Percentiles rank a stretch among this genome's conserved stretches.
Conservation (phyloP, 1,284 basidiomycete genomes). For the Phaffia rhodozyma region DNA sequence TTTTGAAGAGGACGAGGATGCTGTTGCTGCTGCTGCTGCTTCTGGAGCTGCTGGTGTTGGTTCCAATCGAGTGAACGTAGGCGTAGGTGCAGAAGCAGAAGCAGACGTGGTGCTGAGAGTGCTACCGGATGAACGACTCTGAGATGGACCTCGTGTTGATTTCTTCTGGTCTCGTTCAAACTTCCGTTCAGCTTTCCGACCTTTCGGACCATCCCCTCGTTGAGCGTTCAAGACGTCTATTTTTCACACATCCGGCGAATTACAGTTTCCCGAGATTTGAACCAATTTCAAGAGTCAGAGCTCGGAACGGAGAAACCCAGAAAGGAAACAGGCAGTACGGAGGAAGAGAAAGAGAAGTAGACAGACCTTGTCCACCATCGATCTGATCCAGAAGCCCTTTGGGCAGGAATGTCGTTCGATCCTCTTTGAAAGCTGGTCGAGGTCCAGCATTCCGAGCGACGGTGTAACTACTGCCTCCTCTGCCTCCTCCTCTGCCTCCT, state of each 20-base stretch:
- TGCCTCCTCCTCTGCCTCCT: constrained; percentile 10
- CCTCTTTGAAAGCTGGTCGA: constrained; percentile 17
- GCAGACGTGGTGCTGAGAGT: background rate
- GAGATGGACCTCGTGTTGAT: constrained; percentile 44
- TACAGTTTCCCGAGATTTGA: too few species aligned
- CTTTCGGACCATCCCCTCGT: background rate
- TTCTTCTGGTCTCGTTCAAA: constrained; percentile 45
- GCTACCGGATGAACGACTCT: background rate
- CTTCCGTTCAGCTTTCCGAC: constrained; percentile 53
- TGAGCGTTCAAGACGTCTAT: background rate
- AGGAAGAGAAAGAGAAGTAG: too few species aligned
- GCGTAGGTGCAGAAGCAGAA: background rate
- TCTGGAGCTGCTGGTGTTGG: background rate
- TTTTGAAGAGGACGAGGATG: constrained; percentile 25
- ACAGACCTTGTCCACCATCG: constrained; percentile 24
- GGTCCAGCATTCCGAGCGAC: constrained; percentile 7
- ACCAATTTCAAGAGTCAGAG: background rate
- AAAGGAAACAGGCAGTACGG: background rate
- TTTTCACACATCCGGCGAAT: background rate
- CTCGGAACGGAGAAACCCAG: background rate
- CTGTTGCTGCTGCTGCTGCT: background rate
- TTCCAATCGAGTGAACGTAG: background rate
- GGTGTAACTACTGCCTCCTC: constrained; percentile 8
- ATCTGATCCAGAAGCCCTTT: constrained; percentile 28
- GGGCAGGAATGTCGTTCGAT: constrained; percentile 27